phyloP scores from a whole-genome alignment of 2,329 filamentous ascomycete species.

The Colletotrichum truncatum region DNA sequence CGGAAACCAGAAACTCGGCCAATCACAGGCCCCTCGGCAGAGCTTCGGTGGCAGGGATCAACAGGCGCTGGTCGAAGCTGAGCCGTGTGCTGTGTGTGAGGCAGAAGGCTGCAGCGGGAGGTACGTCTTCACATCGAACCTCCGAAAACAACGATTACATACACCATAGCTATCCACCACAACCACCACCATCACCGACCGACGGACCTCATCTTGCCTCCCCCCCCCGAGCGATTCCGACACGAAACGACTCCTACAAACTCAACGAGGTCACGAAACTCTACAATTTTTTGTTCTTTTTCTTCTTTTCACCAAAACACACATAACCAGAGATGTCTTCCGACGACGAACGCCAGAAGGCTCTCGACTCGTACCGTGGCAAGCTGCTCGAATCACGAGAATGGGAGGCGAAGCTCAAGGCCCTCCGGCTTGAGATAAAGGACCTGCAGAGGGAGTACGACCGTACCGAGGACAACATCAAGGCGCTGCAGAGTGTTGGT shows the following conservation, averaged over 20 bases:
- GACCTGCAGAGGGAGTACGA: slow-evolving; percentile 94
- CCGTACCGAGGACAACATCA: slow-evolving; percentile 98
- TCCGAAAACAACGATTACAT: slow-evolving; percentile 31
- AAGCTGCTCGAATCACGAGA: slow-evolving; percentile 94
- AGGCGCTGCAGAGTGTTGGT: slow-evolving; percentile 97
- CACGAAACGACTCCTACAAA: neutral
- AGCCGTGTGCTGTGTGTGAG: slow-evolving; percentile 22
- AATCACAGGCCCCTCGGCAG: slow-evolving; percentile 4
- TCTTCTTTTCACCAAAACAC: neutral
- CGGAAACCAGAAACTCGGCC: neutral
- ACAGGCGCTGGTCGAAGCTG: slow-evolving; percentile 18
- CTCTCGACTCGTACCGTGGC: slow-evolving; percentile 80
- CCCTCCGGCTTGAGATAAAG: slow-evolving; percentile 94
- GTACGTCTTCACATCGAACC: slow-evolving; percentile 27
- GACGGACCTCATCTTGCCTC: neutral
- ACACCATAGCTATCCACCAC: slow-evolving; percentile 23
- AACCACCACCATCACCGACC: neutral
- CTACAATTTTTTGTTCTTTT: neutral
- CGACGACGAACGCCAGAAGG: slow-evolving; percentile 71
- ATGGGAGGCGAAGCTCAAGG: slow-evolving; percentile 98
- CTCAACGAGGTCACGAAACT: neutral
- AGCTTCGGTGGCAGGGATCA: slow-evolving; percentile 25
- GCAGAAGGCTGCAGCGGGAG: slow-evolving; percentile 28
- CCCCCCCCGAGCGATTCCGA: neutral
- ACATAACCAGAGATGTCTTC: slow-evolving; percentile 52